These are phyloP conservation scores for Trichoderma afroharzianum DNA, from an alignment of 2,329 filamentous ascomycete genomes.

Conservation along the genomic window DNA sequence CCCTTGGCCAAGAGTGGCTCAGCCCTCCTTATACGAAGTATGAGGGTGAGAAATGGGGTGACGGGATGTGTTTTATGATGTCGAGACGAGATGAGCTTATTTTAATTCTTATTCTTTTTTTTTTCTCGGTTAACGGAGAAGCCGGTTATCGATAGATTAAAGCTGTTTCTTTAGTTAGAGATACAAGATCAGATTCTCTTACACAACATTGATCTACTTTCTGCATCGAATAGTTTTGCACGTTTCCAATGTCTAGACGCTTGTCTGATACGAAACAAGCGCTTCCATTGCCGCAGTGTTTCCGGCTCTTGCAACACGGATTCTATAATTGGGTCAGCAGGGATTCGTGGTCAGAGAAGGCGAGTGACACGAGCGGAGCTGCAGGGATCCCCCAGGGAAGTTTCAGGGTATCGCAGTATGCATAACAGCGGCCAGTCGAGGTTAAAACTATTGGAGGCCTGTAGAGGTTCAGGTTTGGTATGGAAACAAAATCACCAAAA, in stretches of 20 bases:
- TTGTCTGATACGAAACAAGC: background rate
- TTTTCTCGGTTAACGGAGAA: background rate
- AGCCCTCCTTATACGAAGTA: background rate
- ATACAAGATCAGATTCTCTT: background rate
- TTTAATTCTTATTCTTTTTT: background rate
- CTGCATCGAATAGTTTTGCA: background rate
- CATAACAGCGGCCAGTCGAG: background rate
- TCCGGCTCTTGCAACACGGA: background rate
- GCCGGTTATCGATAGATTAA: background rate
- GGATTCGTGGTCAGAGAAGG: background rate
- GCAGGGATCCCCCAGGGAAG: background rate
- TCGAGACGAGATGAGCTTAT: background rate
- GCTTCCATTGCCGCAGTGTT: background rate
- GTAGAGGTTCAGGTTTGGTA: background rate
- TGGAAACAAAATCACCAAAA: background rate
- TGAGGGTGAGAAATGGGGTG: background rate
- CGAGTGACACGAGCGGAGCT: background rate
- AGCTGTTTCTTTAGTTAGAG: background rate
- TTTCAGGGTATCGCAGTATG: slow-evolving; percentile 5
- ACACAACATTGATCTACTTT: background rate
- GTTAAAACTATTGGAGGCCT: background rate
- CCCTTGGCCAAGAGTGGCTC: slow-evolving; percentile 6
- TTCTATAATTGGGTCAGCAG: background rate
- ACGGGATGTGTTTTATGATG: background rate
- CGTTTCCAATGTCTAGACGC: background rate